phyloP scores from a whole-genome alignment of 805 yeast genomes.

The Vanderwaltozyma polyspora region DNA sequence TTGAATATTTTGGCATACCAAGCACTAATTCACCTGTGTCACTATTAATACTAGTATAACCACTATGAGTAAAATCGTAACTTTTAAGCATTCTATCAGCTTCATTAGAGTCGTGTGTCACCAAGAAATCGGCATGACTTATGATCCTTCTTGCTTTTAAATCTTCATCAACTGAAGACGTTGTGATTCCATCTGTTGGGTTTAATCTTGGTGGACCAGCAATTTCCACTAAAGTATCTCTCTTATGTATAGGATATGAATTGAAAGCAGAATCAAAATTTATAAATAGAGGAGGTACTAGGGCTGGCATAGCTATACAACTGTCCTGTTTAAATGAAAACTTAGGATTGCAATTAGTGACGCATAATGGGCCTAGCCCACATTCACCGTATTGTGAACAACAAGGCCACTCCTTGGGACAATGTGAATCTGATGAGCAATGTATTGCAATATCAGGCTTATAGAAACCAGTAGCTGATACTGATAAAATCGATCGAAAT shows the following conservation, averaged over 20 bases:
- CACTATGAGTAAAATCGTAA: slow-evolving; percentile 56
- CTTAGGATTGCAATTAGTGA: slow-evolving; percentile 82
- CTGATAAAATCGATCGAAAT: slow-evolving; percentile 4
- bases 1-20: slow-evolving; percentile 66
- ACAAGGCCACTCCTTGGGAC: slow-evolving; percentile 76
- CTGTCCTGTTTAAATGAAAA: slow-evolving; percentile 52
- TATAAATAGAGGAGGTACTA: slow-evolving; percentile 33
- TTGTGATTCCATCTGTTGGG: neutral
- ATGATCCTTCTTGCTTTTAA: slow-evolving; percentile 15
- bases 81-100: slow-evolving; percentile 49
- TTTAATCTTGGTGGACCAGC: slow-evolving; percentile 1
- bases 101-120: slow-evolving; percentile 30
- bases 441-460: slow-evolving; percentile 16
- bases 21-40: slow-evolving; percentile 37
- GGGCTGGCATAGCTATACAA: slow-evolving; percentile 70
- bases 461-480: slow-evolving; percentile 11
- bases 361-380: slow-evolving; percentile 64
- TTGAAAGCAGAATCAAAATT: neutral
- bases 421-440: slow-evolving; percentile 24
- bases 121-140: slow-evolving; percentile 19
- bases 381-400: slow-evolving; percentile 81
- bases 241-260: neutral
- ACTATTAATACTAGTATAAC: slow-evolving; percentile 40
- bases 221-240: neutral
- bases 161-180: neutral